Conservation (phyloP, 176 grass and related monocot genomes). For the Rhynchospora breviuscula region DNA sequence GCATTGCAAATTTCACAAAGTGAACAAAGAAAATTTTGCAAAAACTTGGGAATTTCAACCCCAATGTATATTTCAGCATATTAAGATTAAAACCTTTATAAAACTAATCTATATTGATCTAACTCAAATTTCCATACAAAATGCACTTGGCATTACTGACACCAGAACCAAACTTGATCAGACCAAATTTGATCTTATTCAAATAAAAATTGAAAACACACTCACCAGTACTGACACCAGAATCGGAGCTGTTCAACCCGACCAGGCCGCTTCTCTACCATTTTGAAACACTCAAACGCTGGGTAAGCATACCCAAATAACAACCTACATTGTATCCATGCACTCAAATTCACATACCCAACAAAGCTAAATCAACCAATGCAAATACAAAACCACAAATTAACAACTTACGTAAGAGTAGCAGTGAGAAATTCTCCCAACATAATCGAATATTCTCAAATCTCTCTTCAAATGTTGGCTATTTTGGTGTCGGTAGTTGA, state of each 20-base stretch:
- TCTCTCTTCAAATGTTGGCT: background rate
- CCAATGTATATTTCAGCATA: background rate
- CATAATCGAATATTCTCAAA: background rate
- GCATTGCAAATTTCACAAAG: background rate
- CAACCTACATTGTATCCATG: conserved; percentile 30
- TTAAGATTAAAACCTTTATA: background rate
- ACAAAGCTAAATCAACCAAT: background rate
- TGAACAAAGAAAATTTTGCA: background rate
- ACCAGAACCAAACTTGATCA: conserved; percentile 65
- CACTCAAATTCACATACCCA: background rate
- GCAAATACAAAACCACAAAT: background rate
- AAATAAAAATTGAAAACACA: conserved; percentile 3
- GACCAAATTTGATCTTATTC: background rate
- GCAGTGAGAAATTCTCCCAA: conserved; percentile 22
- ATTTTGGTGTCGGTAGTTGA: background rate
- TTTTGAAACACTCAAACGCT: conserved; percentile 96
- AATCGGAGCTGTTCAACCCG: conserved; percentile 65
- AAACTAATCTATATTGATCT: background rate
- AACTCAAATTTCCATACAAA: background rate
- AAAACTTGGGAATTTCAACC: background rate
- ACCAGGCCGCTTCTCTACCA: conserved; percentile 55
- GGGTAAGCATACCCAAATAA: conserved; percentile 86
- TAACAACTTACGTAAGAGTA: conserved; percentile 16
- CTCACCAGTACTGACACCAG: conserved; percentile 97
- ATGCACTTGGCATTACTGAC: conserved; percentile 57